Percentiles rank a stretch among this genome's conserved stretches.
These are phyloP conservation scores for Cercospora canescens DNA, from an alignment of 2,329 filamentous ascomycete species.

Conservation along the genomic window DNA sequence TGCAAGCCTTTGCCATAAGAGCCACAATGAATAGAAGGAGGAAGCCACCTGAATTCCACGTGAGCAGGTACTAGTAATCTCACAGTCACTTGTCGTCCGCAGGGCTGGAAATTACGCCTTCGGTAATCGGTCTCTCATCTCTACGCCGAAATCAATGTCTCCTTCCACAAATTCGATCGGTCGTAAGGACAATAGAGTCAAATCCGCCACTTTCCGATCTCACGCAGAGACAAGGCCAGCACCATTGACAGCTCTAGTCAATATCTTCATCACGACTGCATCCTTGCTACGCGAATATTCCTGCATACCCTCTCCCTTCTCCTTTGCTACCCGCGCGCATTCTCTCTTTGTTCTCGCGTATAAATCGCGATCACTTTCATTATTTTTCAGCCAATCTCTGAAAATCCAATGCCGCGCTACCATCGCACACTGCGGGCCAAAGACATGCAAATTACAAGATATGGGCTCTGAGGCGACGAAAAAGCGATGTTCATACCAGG, in stretches of 20 bases:
- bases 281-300: constrained; percentile 49
- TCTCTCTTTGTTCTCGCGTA: constrained; percentile 46
- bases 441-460: constrained; percentile 53
- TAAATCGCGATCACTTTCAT: constrained; percentile 41
- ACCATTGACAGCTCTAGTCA: constrained; percentile 35
- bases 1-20: too few species aligned
- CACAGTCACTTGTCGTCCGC: too few species aligned
- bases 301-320: constrained; percentile 8
- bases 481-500: constrained; percentile 53
- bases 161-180: too few species aligned
- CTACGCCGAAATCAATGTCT: too few species aligned
- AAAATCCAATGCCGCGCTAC: constrained; percentile 47
- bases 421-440: constrained; percentile 46
- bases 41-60: too few species aligned
- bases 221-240: neutral
- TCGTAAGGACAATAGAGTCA: too few species aligned
- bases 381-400: constrained; percentile 45
- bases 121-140: too few species aligned
- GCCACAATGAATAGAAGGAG: too few species aligned
- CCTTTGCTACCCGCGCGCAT: constrained; percentile 24
- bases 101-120: too few species aligned
- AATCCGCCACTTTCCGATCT: too few species aligned
- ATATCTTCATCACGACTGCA: constrained; percentile 42
- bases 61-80: too few species aligned
- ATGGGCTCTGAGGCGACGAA: constrained; percentile 39